These are phyloP conservation scores for Penicillium canescens DNA, from an alignment of 495 filamentous ascomycete genomes.

Conservation along the genomic window DNA sequence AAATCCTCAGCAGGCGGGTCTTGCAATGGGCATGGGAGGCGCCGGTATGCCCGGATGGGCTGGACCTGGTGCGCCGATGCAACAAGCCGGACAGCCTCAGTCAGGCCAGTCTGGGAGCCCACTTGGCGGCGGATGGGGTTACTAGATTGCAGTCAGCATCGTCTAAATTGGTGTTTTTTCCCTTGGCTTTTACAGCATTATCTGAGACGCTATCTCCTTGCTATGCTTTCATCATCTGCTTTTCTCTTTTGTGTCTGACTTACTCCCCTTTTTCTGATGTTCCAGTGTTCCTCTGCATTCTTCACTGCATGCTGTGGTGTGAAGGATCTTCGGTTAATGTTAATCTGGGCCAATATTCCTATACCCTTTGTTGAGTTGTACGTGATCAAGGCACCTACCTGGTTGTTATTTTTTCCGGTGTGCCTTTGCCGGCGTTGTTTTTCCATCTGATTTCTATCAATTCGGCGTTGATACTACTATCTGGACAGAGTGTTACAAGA, in stretches of 20 bases:
- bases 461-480: conserved; percentile 14
- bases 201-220: conserved; percentile 15
- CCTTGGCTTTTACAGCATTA: conserved; percentile 7
- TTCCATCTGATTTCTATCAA: conserved; percentile 19
- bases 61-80: conserved; percentile 37
- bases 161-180: conserved; percentile 29
- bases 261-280: conserved; percentile 20
- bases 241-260: conserved; percentile 23
- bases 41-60: conserved; percentile 44
- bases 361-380: conserved; percentile 45
- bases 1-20: conserved; percentile 38
- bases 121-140: conserved; percentile 45
- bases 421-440: conserved; percentile 12
- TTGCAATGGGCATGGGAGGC: conserved; percentile 43
- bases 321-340: conserved; percentile 33
- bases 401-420: conserved; percentile 7
- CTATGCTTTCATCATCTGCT: conserved; percentile 18
- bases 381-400: conserved; percentile 25
- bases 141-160: conserved; percentile 35
- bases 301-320: conserved; percentile 19
- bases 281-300: conserved; percentile 12
- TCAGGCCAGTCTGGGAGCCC: conserved; percentile 45
- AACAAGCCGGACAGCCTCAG: conserved; percentile 42
- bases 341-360: conserved; percentile 46
- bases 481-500: conserved; percentile 20